Conservation (phyloP, 305 asterid genomes). For the Solanum hybrid region DNA sequence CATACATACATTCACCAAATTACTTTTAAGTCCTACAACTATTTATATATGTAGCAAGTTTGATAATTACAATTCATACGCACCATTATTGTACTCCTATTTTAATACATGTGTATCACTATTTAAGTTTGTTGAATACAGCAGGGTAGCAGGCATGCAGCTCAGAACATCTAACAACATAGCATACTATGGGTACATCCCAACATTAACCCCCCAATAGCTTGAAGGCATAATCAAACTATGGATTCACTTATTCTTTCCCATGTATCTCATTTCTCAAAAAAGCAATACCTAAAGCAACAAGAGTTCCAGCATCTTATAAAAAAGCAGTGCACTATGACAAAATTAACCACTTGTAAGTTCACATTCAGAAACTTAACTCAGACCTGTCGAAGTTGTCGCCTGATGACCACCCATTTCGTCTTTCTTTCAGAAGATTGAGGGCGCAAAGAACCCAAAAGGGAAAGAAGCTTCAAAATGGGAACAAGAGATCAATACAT, state of each 20-base stretch:
- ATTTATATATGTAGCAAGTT: neutral
- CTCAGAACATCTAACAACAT: neutral
- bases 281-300: neutral
- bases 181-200: neutral
- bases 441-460: slow-evolving; percentile 86
- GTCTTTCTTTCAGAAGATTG: slow-evolving; percentile 93
- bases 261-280: neutral
- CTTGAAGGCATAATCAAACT: neutral
- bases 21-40: neutral
- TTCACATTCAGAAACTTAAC: neutral
- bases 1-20: neutral
- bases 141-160: neutral
- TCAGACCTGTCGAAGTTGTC: slow-evolving; percentile 92
- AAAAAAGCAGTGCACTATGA: neutral
- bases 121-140: neutral
- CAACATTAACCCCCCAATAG: neutral
- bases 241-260: neutral
- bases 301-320: neutral
- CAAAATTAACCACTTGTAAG: neutral
- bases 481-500: slow-evolving; percentile 6
- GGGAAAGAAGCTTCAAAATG: slow-evolving; percentile 76
- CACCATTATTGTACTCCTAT: neutral
- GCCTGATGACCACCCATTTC: slow-evolving; percentile 88
- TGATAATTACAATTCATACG: neutral
- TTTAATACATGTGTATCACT: neutral